Evolutionary conservation across 176 grass and related monocot genomes (phyloP), one percentile per base, ranked within the genome.

Genomic region (Musa itinerans): DNA sequence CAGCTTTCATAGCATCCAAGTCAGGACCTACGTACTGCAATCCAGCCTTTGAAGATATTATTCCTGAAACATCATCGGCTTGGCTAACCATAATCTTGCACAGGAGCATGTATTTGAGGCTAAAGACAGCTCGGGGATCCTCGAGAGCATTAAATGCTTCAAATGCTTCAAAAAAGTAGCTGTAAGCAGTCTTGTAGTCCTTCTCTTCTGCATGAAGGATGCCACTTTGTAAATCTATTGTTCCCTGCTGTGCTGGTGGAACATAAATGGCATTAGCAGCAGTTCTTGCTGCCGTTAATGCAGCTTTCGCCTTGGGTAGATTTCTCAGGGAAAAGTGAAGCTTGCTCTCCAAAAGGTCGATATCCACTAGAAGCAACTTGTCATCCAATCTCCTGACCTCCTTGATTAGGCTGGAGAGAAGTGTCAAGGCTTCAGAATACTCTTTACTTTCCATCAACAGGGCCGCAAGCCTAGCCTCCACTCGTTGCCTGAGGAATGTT

Each of bases 21-120:
- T 96, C 92, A 73, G 89, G 83, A 56, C 89, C 89, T 2, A 80
- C 23, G 80, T 92, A 92, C 53, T 89, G 87, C 81, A 92, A 75
- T 65, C 89, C 86, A 20, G 86, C 86, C 81, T 92, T 92, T 9
- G 86, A 89, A 20, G 86, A 89, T 23, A 92, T 92, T 75, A 92
- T 92, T 65, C 89, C 78, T 1, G 83, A 81, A 73, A 86, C 89
- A 78, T 96, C 92, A 79, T 96, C 89, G 73, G 92, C 87, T 34
- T 96, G 92, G 77, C 83, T 96, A 67, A 92, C 92, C 92, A 96
- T 92, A 52, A 92, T 96, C 85, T 96, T 96, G 83, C 89, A 96
- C 64, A 96, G 71, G 20, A 96, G 89, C 92, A 96, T 96, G 81
- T 92, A 96, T 63, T 96, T 96, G 34, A 96, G 80, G 76, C 89